Percentiles rank a stretch among this genome's conserved stretches.
Evolutionary conservation across 2,329 filamentous ascomycete genomes (phyloP).

Genomic region (Clonostachys chloroleuca): DNA sequence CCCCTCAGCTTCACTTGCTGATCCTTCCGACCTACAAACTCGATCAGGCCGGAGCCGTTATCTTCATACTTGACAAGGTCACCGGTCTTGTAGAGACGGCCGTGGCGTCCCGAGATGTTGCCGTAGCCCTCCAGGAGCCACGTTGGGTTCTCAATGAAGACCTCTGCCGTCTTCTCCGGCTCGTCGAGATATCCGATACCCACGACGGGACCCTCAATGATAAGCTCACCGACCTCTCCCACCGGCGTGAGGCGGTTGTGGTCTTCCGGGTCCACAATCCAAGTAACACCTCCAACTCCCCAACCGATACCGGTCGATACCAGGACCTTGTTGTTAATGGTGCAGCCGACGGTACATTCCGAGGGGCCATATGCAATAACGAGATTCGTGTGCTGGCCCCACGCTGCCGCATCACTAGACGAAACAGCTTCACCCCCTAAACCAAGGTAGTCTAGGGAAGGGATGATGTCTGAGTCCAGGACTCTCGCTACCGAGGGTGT

Average conservation of each 20-base stretch:
- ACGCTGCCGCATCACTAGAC: slow-evolving; percentile 38
- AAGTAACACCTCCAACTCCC: slow-evolving; percentile 40
- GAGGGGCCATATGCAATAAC: slow-evolving; percentile 50
- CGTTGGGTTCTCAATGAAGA: slow-evolving; percentile 50
- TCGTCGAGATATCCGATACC: slow-evolving; percentile 59
- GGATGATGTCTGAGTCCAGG: slow-evolving; percentile 38
- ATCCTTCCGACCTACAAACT: slow-evolving; percentile 60
- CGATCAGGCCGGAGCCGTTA: slow-evolving; percentile 47
- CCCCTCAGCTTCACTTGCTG: slow-evolving; percentile 66
- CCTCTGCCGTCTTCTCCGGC: slow-evolving; percentile 48
- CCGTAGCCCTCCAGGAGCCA: slow-evolving; percentile 41
- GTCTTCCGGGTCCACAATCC: slow-evolving; percentile 45
- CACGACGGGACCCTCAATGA: slow-evolving; percentile 55
- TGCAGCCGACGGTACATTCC: slow-evolving; percentile 49
- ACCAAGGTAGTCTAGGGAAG: slow-evolving; percentile 38
- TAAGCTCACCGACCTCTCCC: slow-evolving; percentile 45
- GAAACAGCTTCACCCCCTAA: slow-evolving; percentile 50
- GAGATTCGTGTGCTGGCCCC: slow-evolving; percentile 39
- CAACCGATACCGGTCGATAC: slow-evolving; percentile 39
- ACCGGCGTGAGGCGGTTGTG: slow-evolving; percentile 40
- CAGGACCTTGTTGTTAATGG: slow-evolving; percentile 37
- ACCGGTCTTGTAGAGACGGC: slow-evolving; percentile 54
- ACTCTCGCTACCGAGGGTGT: slow-evolving; percentile 45
- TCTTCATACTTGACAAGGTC: slow-evolving; percentile 51
- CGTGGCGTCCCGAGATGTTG: slow-evolving; percentile 25